These are phyloP conservation scores for Furcasterigmium sp. DNA, from an alignment of 2,329 filamentous ascomycete genomes.

Conservation along the genomic window DNA sequence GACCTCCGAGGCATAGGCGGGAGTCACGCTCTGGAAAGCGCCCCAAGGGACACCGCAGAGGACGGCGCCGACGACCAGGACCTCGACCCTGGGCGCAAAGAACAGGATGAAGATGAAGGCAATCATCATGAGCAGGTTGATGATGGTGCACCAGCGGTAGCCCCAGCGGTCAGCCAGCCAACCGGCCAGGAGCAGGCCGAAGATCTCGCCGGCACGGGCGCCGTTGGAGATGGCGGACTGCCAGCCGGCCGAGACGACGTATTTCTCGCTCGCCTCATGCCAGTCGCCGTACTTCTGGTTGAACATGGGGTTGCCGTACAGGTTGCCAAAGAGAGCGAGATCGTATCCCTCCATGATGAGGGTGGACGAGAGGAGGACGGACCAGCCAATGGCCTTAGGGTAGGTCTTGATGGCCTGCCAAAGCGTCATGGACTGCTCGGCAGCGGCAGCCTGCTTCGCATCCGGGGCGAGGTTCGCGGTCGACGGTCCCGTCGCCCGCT, in stretches of 20 bases:
- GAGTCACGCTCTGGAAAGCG: slow-evolving; percentile 43
- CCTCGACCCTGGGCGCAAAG: slow-evolving; percentile 40
- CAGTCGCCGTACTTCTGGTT: slow-evolving; percentile 39
- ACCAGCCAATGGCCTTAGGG: slow-evolving; percentile 43
- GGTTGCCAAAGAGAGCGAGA: slow-evolving; percentile 40
- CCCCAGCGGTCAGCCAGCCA: slow-evolving; percentile 44
- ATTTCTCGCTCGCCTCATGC: slow-evolving; percentile 25
- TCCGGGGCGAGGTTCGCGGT: slow-evolving; percentile 18
- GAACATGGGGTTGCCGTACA: slow-evolving; percentile 35
- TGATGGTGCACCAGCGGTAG: slow-evolving; percentile 44
- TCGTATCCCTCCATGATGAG: slow-evolving; percentile 50
- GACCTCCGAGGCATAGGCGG: slow-evolving; percentile 49
- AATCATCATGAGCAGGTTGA: slow-evolving; percentile 38
- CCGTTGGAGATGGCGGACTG: slow-evolving; percentile 52
- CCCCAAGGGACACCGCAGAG: slow-evolving; percentile 24
- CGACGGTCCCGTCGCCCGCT: slow-evolving; percentile 5
- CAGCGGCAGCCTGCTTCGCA: slow-evolving; percentile 32
- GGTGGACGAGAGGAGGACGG: slow-evolving; percentile 36
- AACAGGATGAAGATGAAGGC: slow-evolving; percentile 48
- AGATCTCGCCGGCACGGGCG: slow-evolving; percentile 46
- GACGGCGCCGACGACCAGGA: slow-evolving; percentile 44
- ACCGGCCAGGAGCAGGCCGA: slow-evolving; percentile 50
- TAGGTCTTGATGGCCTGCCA: slow-evolving; percentile 33
- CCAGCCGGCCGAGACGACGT: slow-evolving; percentile 49
- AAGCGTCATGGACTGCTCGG: slow-evolving; percentile 36